These are phyloP conservation scores for Nitzschia sp. DNA, from an alignment of 108 stramenopile genomes.

Conservation along the genomic window DNA sequence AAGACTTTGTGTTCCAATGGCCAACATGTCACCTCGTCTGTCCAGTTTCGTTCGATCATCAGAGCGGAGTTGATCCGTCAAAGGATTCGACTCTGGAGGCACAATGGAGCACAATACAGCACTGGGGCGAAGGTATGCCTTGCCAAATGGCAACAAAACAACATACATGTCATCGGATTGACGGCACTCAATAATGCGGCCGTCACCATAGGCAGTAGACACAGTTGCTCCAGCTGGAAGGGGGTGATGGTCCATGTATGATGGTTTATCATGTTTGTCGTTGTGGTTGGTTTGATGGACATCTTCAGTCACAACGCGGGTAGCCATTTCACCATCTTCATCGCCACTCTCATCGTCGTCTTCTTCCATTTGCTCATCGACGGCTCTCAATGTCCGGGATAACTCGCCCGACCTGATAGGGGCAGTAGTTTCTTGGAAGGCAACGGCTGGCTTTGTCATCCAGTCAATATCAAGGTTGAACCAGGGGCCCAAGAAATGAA, in stretches of 20 bases:
- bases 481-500: slow-evolving; percentile 83
- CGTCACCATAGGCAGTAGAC: slow-evolving; percentile 75
- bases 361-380: slow-evolving; percentile 52
- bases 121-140: slow-evolving; percentile 55
- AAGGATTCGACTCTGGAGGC: slow-evolving; percentile 64
- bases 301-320: slow-evolving; percentile 46
- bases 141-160: slow-evolving; percentile 54
- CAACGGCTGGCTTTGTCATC: slow-evolving; percentile 72
- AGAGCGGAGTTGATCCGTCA: slow-evolving; percentile 62
- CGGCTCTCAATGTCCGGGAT: slow-evolving; percentile 41
- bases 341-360: slow-evolving; percentile 44
- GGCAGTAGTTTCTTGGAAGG: slow-evolving; percentile 41
- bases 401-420: slow-evolving; percentile 36
- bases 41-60: slow-evolving; percentile 61
- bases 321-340: slow-evolving; percentile 25
- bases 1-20: slow-evolving; percentile 83
- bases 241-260: slow-evolving; percentile 58
- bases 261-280: slow-evolving; percentile 10
- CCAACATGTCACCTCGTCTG: slow-evolving; percentile 63
- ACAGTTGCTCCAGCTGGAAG: slow-evolving; percentile 70
- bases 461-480: slow-evolving; percentile 71
- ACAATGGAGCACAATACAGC: slow-evolving; percentile 73
- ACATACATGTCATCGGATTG: slow-evolving; percentile 53
- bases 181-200: slow-evolving; percentile 52
- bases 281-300: slow-evolving; percentile 23